phyloP scores from a whole-genome alignment of 331 rosid genomes.

The Phaseolus coccineus region DNA sequence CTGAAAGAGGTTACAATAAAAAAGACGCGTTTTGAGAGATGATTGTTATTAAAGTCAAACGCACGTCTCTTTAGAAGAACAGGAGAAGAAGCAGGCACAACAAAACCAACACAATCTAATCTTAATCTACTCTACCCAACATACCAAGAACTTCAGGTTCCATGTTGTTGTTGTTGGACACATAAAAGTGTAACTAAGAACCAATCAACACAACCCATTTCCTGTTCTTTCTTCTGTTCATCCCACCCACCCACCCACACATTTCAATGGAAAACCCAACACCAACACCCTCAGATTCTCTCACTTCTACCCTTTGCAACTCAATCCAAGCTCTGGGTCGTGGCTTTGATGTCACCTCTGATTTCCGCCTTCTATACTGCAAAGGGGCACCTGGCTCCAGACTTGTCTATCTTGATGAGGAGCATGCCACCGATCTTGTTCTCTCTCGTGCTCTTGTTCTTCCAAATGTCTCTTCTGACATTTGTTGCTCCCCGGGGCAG shows the following conservation, averaged over 20 bases:
- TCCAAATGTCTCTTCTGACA: constrained; percentile 73
- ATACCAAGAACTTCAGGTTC: neutral
- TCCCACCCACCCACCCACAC: too few species aligned
- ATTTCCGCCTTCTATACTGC: constrained; percentile 94
- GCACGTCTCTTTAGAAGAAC: neutral
- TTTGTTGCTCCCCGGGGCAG: constrained; percentile 58
- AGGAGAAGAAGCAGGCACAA: neutral
- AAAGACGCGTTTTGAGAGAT: constrained; percentile 25
- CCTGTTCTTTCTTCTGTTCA: neutral
- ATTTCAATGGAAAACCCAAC: constrained; percentile 51
- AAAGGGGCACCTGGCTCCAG: constrained; percentile 96
- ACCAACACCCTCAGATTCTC: constrained; percentile 60
- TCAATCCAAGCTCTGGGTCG: constrained; percentile 97
- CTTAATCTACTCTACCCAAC: neutral
- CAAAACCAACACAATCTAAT: neutral
- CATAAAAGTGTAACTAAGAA: neutral
- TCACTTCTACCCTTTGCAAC: constrained; percentile 70
- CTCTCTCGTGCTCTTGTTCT: constrained; percentile 58
- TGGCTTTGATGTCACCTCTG: constrained; percentile 97
- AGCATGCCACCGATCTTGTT: constrained; percentile 62
- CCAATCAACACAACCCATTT: neutral
- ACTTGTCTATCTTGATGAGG: constrained; percentile 77
- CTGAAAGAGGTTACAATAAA: neutral
- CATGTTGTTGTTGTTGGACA: neutral
- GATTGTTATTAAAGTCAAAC: neutral